Percentiles rank a stretch among this genome's conserved stretches.
These are phyloP conservation scores for Neonothopanus nambi DNA, from an alignment of 1,284 basidiomycete species.

Conservation along the genomic window DNA sequence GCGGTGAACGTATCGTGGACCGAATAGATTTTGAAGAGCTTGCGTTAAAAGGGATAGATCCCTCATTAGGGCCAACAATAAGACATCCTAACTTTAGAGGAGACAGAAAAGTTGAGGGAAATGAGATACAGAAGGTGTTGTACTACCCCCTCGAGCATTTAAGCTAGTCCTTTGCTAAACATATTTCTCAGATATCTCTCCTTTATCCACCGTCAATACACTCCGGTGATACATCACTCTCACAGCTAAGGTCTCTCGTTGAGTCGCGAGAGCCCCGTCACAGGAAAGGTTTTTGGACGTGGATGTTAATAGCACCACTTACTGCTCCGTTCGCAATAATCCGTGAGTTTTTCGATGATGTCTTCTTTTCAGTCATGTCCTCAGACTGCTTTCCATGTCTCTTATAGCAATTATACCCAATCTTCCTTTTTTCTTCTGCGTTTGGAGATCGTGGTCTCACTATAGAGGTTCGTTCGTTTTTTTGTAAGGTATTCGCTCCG, in stretches of 20 bases:
- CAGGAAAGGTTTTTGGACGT: constrained; percentile 61
- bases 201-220: constrained; percentile 63
- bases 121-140: constrained; percentile 15
- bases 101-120: constrained; percentile 22
- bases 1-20: constrained; percentile 68
- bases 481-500: not conserved
- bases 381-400: constrained; percentile 3
- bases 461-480: constrained; percentile 56
- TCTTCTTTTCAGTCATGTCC: no score
- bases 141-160: constrained; percentile 2
- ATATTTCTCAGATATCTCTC: constrained; percentile 56
- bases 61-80: constrained; percentile 58
- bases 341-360: no score
- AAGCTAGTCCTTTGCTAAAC: constrained; percentile 7
- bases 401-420: constrained; percentile 74
- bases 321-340: constrained; percentile 32
- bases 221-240: constrained; percentile 43
- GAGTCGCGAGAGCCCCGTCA: constrained; percentile 61
- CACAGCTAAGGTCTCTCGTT: constrained; percentile 54
- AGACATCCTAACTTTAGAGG: constrained; percentile 21
- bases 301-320: constrained; percentile 50
- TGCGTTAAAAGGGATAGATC: constrained; percentile 67
- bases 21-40: constrained; percentile 77
- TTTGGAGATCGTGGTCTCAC: constrained; percentile 82
- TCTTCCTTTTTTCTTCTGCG: constrained; percentile 81